Percentiles rank a stretch among this genome's conserved stretches.
Evolutionary conservation across 1,284 basidiomycete genomes (phyloP).

Genomic region (Porogramme epimiltina): DNA sequence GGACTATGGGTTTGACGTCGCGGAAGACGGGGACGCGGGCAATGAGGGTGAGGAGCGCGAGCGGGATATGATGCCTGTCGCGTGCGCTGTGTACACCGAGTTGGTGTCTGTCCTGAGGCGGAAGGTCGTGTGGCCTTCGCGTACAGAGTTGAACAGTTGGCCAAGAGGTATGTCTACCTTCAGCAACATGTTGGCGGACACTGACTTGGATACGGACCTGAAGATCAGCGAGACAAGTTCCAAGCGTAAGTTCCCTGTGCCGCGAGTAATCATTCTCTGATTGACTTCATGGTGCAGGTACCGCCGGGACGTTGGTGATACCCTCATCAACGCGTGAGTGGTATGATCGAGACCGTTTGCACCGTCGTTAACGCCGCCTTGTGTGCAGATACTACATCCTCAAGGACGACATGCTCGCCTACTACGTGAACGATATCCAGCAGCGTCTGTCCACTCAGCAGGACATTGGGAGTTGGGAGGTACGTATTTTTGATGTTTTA

Average conservation of each 20-base stretch:
- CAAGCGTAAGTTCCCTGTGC: slow-evolving; percentile 58
- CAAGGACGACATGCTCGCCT: slow-evolving; percentile 77
- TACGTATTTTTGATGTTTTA: slow-evolving; percentile 32
- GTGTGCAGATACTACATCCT: slow-evolving; percentile 80
- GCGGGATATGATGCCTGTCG: slow-evolving; percentile 53
- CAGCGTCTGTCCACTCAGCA: slow-evolving; percentile 47
- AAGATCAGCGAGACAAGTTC: slow-evolving; percentile 78
- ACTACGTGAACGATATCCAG: slow-evolving; percentile 62
- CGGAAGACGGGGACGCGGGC: slow-evolving; percentile 34
- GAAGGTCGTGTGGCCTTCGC: slow-evolving; percentile 74
- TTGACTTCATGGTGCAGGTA: slow-evolving; percentile 56
- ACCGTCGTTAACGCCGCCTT: too few relatives aligned
- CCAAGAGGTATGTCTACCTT: slow-evolving; percentile 59
- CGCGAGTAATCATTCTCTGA: not conserved
- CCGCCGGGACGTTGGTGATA: slow-evolving; percentile 87
- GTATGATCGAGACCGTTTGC: not conserved
- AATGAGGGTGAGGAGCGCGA: slow-evolving; percentile 33
- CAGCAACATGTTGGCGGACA: too few relatives aligned
- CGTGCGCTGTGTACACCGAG: slow-evolving; percentile 78
- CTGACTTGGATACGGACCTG: too few relatives aligned
- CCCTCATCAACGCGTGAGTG: slow-evolving; percentile 84
- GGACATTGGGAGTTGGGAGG: slow-evolving; percentile 67
- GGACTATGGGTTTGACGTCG: slow-evolving; percentile 53
- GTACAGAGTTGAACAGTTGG: slow-evolving; percentile 53
- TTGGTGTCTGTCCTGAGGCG: slow-evolving; percentile 69